These are phyloP conservation scores for Fusarium hostae DNA, from an alignment of 2,329 filamentous ascomycete species.

Conservation along the genomic window DNA sequence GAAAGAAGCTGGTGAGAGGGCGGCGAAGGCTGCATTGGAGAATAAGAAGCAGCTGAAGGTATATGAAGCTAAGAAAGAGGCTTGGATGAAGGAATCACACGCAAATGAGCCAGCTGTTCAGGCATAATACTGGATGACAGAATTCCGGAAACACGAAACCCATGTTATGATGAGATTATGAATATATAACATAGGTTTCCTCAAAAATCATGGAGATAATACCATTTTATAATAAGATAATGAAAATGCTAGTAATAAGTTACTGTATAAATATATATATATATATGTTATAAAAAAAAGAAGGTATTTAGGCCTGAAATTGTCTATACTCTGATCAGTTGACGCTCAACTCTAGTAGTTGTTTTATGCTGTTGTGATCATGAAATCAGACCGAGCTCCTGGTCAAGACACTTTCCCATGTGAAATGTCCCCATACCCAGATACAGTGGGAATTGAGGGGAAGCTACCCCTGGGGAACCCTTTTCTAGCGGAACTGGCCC, in stretches of 20 bases:
- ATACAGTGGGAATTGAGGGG: not conserved
- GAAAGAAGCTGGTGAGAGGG: constrained; percentile 74
- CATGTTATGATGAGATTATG: not conserved
- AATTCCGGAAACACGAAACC: not conserved
- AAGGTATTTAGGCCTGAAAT: not conserved
- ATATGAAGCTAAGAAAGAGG: constrained; percentile 61
- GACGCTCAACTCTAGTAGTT: not conserved
- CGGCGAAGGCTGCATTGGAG: constrained; percentile 70
- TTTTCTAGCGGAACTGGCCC: constrained; percentile 31
- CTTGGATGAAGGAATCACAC: constrained; percentile 50
- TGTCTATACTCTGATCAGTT: not conserved
- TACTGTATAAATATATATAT: not conserved
- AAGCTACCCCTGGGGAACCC: constrained; percentile 11
- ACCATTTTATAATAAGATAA: not conserved
- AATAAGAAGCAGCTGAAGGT: constrained; percentile 72
- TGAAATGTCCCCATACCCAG: not conserved
- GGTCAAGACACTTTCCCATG: not conserved
- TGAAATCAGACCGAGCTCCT: not conserved
- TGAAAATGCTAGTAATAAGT: not conserved
- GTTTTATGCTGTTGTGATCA: not conserved
- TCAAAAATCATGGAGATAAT: not conserved
- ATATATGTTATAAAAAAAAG: not conserved
- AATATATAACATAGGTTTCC: not conserved
- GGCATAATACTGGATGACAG: not conserved
- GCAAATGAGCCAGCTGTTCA: not conserved